Conservation (phyloP, 129 eudicot genomes). For the Artemisia annua region DNA sequence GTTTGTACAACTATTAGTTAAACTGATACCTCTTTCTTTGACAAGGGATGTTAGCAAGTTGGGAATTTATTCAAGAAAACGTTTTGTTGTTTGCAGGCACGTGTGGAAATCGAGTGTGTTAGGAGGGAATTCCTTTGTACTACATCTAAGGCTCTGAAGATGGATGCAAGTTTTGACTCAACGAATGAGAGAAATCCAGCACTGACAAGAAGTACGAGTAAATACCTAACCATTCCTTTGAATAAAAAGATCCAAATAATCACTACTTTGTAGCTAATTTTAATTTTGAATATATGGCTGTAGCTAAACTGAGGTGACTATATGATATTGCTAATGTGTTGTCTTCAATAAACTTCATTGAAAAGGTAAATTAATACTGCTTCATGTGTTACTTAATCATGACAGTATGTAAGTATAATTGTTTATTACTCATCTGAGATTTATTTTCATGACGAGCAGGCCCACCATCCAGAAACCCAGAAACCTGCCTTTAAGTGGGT, state of each 20-base stretch:
- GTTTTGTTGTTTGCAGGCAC: conserved; percentile 39
- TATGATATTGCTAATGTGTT: conserved; percentile 93
- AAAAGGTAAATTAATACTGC: conserved; percentile 56
- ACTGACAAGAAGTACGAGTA: background rate
- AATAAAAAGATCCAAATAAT: background rate
- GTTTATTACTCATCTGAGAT: background rate
- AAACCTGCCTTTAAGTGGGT: conserved; percentile 95
- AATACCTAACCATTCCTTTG: conserved; percentile 12
- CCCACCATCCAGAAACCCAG: conserved; percentile 81
- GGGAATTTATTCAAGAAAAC: background rate
- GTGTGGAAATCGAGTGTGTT: conserved; percentile 80
- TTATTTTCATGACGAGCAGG: conserved; percentile 41
- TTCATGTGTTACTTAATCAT: background rate
- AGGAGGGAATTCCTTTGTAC: conserved; percentile 88
- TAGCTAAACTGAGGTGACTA: conserved; percentile 90
- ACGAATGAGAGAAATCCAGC: conserved; percentile 46
- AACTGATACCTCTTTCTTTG: no score
- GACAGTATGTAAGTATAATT: background rate
- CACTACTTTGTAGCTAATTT: conserved; percentile 3
- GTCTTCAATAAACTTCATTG: conserved; percentile 87
- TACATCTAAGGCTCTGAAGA: conserved; percentile 68
- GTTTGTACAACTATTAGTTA: background rate
- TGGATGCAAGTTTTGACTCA: conserved; percentile 89
- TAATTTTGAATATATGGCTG: conserved; percentile 25
- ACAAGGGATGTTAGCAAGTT: background rate